Evolutionary conservation across 75 land plant species (phyloP).

Genomic region (Cupressus sempervirens): DNA sequence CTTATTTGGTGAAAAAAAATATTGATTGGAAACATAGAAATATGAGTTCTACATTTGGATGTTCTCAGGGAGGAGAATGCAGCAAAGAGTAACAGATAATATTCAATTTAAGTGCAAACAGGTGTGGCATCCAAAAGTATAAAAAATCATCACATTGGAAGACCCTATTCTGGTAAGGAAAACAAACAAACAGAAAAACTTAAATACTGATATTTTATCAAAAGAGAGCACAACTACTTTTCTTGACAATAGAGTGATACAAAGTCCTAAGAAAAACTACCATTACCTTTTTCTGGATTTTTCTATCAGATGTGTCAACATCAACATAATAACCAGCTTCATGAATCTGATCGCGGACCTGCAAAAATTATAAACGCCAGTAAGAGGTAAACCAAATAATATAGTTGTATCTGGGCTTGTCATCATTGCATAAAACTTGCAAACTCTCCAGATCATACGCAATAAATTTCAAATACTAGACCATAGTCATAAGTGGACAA

Average conservation of each 20-base stretch:
- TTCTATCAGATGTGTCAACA: slow-evolving; percentile 77
- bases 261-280: background rate
- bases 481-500: background rate
- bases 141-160: background rate
- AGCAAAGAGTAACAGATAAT: background rate
- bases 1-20: background rate
- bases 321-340: slow-evolving; percentile 86
- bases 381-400: background rate
- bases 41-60: background rate
- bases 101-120: background rate
- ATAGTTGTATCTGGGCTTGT: background rate
- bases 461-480: background rate
- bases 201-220: background rate
- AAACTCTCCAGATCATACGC: background rate
- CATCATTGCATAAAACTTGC: background rate
- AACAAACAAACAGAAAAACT: background rate
- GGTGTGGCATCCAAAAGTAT: background rate
- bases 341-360: slow-evolving; percentile 76
- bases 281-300: slow-evolving; percentile 85
- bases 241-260: background rate
- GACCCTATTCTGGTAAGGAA: background rate
- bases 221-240: background rate
- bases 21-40: background rate
- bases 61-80: background rate
- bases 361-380: slow-evolving; percentile 1